Conservation (phyloP, 305 asterid species). For the Ilex paraguariensis region DNA sequence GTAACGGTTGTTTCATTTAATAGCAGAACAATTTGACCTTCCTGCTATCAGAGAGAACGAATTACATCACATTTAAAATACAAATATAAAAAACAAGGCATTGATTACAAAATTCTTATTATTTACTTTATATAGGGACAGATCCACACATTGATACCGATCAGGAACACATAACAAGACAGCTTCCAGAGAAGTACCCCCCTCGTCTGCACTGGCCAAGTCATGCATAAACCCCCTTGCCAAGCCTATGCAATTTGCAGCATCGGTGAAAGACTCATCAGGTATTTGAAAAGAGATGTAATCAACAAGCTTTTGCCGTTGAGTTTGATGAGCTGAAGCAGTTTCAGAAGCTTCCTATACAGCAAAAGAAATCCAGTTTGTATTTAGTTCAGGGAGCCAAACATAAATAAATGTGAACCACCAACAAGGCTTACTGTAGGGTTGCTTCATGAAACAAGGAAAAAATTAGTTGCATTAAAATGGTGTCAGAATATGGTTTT, state of each 20-base stretch:
- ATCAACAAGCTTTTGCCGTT: slow-evolving; percentile 47
- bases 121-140: slow-evolving; percentile 74
- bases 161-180: slow-evolving; percentile 66
- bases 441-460: background rate
- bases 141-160: slow-evolving; percentile 74
- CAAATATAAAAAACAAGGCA: background rate
- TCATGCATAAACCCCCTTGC: slow-evolving; percentile 57
- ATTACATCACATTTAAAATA: background rate
- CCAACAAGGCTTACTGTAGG: background rate
- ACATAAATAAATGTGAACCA: background rate
- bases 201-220: slow-evolving; percentile 37
- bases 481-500: no score
- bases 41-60: slow-evolving; percentile 40
- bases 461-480: background rate
- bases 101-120: background rate
- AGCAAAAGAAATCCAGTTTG: slow-evolving; percentile 12
- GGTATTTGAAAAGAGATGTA: slow-evolving; percentile 74
- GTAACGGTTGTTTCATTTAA: slow-evolving; percentile 46
- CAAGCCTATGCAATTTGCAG: slow-evolving; percentile 69
- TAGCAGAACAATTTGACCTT: slow-evolving; percentile 63
- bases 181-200: slow-evolving; percentile 44
- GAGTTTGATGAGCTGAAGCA: slow-evolving; percentile 19
- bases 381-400: slow-evolving; percentile 1
- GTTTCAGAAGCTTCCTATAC: slow-evolving; percentile 50
- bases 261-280: slow-evolving; percentile 47